These are phyloP conservation scores for Apiotrichum sp. DNA, from an alignment of 1,284 basidiomycete genomes.

Conservation along the genomic window DNA sequence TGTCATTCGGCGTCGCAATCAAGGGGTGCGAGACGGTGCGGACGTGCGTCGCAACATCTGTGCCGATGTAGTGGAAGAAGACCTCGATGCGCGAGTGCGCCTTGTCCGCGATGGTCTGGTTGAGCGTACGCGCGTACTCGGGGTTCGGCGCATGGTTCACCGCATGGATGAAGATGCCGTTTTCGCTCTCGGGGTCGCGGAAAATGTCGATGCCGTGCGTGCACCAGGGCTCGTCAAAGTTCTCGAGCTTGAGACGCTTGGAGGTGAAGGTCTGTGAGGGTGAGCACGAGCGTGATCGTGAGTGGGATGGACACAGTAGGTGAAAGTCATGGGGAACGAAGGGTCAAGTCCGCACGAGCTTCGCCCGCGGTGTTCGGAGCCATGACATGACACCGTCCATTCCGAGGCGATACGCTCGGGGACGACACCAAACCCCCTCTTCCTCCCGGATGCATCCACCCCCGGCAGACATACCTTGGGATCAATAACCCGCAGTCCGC, in stretches of 20 bases:
- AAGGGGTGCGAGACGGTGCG: constrained; percentile 23
- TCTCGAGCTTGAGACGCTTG: constrained; percentile 13
- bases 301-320: neutral
- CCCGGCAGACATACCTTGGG: constrained; percentile 21
- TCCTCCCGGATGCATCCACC: too few species aligned
- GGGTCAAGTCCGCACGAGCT: too few species aligned
- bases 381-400: too few species aligned
- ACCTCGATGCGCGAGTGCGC: constrained; percentile 30
- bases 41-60: constrained; percentile 16
- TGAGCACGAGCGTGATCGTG: neutral
- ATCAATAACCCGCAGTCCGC: constrained; percentile 24
- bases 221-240: constrained; percentile 21
- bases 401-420: too few species aligned
- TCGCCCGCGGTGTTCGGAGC: too few species aligned
- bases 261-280: constrained; percentile 21
- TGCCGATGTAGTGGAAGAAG: constrained; percentile 24
- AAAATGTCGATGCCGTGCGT: constrained; percentile 37
- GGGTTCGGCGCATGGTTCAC: constrained; percentile 26
- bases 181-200: constrained; percentile 14
- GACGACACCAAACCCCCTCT: too few species aligned
- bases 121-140: neutral
- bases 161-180: constrained; percentile 29
- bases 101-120: constrained; percentile 1
- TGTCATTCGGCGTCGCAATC: constrained; percentile 30
- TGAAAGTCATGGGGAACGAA: too few species aligned